These are phyloP conservation scores for Phytophthora ramorum DNA, from an alignment of 352 stramenopile genomes.

Conservation along the genomic window DNA sequence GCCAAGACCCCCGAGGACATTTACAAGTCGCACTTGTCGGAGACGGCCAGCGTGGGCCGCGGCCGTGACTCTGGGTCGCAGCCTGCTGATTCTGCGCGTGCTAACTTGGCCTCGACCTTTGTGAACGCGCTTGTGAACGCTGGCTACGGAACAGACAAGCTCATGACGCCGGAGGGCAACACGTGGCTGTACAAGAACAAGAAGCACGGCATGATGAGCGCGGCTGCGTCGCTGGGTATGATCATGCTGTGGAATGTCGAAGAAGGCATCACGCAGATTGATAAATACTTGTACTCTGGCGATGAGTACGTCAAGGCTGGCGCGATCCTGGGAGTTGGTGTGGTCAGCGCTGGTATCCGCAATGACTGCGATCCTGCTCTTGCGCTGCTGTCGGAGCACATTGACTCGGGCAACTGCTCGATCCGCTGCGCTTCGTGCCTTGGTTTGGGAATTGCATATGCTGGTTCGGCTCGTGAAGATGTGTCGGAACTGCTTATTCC, in stretches of 20 bases:
- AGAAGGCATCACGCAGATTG: slow-evolving; percentile 98
- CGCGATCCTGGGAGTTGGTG: slow-evolving; percentile 97
- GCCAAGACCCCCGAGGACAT: slow-evolving; percentile 98
- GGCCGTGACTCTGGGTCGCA: slow-evolving; percentile 75
- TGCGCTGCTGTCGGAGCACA: slow-evolving; percentile 97
- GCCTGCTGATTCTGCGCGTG: slow-evolving; percentile 95
- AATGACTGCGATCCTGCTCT: slow-evolving; percentile 98
- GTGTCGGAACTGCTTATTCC: slow-evolving; percentile 97
- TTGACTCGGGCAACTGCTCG: slow-evolving; percentile 94
- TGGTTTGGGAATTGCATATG: slow-evolving; percentile 98
- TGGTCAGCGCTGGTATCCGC: slow-evolving; percentile 93
- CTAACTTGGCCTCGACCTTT: slow-evolving; percentile 99
- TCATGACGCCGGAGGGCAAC: slow-evolving; percentile 94
- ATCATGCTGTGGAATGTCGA: slow-evolving; percentile 99
- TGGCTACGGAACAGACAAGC: slow-evolving; percentile 97
- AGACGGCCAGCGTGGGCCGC: slow-evolving; percentile 90
- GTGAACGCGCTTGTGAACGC: slow-evolving; percentile 99
- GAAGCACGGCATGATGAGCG: slow-evolving; percentile 99
- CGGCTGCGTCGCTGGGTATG: slow-evolving; percentile 96
- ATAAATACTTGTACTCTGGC: slow-evolving; percentile 99
- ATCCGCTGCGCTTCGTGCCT: slow-evolving; percentile 96
- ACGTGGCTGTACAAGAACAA: slow-evolving; percentile 99
- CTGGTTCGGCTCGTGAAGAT: slow-evolving; percentile 96
- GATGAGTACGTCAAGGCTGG: slow-evolving; percentile 99
- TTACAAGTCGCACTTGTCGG: slow-evolving; percentile 99